Conservation (phyloP, 306 rosid species). For the Vigna trinervia region DNA sequence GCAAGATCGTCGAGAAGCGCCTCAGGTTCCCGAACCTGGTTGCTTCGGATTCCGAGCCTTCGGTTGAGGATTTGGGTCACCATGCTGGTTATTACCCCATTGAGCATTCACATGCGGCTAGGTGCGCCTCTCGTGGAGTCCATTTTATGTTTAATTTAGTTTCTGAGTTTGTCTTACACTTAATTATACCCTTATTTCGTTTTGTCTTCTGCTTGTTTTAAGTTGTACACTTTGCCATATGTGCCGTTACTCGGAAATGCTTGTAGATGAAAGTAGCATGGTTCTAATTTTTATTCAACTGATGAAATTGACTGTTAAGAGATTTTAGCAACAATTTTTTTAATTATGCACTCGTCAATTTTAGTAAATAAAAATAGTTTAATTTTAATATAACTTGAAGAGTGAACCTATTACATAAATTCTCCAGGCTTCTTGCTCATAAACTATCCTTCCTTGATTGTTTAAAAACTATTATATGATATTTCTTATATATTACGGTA, state of each 20-base stretch:
- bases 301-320: neutral
- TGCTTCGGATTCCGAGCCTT: slow-evolving; percentile 52
- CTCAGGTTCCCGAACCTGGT: slow-evolving; percentile 61
- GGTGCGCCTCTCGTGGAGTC: slow-evolving; percentile 38
- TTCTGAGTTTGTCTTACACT: neutral
- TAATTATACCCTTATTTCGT: neutral
- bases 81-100: slow-evolving; percentile 83
- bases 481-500: too few relatives aligned
- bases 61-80: slow-evolving; percentile 82
- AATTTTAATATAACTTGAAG: too few relatives aligned
- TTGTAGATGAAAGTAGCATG: too few relatives aligned
- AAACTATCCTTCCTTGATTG: too few relatives aligned
- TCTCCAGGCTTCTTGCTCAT: too few relatives aligned
- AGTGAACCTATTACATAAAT: neutral
- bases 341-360: neutral
- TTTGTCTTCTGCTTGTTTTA: neutral
- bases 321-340: neutral
- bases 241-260: too few relatives aligned
- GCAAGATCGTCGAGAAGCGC: slow-evolving; percentile 72
- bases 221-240: neutral
- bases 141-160: neutral
- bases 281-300: too few relatives aligned
- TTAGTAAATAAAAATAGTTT: neutral
- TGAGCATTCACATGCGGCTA: slow-evolving; percentile 80
- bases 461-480: too few relatives aligned